Conservation (phyloP, 257 asterid species). For the Fraxinus pennsylvanica region DNA sequence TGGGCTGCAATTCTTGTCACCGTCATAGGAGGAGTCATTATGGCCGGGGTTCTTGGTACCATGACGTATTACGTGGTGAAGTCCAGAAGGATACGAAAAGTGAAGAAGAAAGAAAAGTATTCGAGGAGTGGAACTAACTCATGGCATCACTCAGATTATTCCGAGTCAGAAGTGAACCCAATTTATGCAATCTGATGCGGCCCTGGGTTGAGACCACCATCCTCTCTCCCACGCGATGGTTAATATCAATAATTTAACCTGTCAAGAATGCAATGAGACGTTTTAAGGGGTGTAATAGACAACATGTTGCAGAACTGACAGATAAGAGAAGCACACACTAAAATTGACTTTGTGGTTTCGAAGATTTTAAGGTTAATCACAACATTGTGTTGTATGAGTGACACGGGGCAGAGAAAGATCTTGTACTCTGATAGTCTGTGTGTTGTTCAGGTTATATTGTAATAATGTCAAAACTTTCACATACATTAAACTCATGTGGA, state of each 20-base stretch:
- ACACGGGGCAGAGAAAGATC: background rate
- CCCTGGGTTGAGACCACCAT: background rate
- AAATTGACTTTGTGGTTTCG: background rate
- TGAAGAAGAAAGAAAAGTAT: constrained; percentile 64
- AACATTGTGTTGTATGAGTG: background rate
- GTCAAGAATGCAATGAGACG: background rate
- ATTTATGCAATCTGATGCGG: constrained; percentile 64
- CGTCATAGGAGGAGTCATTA: constrained; percentile 50
- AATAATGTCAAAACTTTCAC: background rate
- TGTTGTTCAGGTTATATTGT: background rate
- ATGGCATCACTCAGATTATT: constrained; percentile 44
- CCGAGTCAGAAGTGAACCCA: constrained; percentile 63
- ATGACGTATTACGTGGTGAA: constrained; percentile 76
- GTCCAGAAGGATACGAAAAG: constrained; percentile 53
- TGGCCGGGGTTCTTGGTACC: constrained; percentile 62
- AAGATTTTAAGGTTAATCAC: background rate
- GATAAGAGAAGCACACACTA: background rate
- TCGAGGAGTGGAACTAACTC: constrained; percentile 47
- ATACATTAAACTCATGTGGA: background rate
- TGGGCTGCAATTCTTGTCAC: constrained; percentile 75
- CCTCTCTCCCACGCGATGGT: background rate
- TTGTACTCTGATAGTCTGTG: background rate
- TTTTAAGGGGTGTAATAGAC: background rate
- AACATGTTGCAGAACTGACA: background rate
- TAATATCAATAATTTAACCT: background rate